These are phyloP conservation scores for Ogataea sp. DNA, from an alignment of 805 yeast species.

Conservation along the genomic window DNA sequence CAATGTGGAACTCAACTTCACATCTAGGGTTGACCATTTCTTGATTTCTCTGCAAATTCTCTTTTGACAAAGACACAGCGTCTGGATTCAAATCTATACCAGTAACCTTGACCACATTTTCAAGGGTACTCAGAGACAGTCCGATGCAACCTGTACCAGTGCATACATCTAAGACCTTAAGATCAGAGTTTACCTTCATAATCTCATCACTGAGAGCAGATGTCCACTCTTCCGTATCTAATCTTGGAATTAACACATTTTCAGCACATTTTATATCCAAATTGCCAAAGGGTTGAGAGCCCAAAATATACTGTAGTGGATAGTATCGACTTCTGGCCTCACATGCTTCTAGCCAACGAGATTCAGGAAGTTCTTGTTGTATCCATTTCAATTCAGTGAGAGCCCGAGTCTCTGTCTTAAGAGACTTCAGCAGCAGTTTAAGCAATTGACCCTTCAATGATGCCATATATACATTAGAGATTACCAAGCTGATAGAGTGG, in stretches of 20 bases:
- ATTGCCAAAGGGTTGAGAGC: conserved; percentile 79
- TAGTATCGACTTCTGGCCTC: conserved; percentile 38
- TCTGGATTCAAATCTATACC: conserved; percentile 51
- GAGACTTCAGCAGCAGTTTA: not conserved
- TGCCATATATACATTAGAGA: not conserved
- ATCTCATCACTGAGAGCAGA: conserved; percentile 27
- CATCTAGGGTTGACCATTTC: not conserved
- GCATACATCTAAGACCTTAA: conserved; percentile 58
- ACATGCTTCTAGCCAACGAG: conserved; percentile 46
- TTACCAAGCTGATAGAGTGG: too few relatives aligned
- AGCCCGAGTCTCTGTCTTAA: conserved; percentile 29
- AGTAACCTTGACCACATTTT: conserved; percentile 9
- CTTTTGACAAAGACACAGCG: conserved; percentile 44
- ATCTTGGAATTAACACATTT: conserved; percentile 79
- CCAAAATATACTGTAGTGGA: conserved; percentile 82
- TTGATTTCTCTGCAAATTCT: conserved; percentile 25
- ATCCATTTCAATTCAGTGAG: conserved; percentile 61
- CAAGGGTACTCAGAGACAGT: conserved; percentile 33
- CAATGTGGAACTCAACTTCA: conserved; percentile 11
- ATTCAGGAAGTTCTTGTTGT: conserved; percentile 40
- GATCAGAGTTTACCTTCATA: conserved; percentile 1
- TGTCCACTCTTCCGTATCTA: conserved; percentile 96
- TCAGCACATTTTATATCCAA: conserved; percentile 50
- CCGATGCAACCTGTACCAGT: conserved; percentile 89
- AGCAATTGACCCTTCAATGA: not conserved